Conservation (phyloP, 2,329 filamentous ascomycete genomes). For the Lachnellula willkommii region DNA sequence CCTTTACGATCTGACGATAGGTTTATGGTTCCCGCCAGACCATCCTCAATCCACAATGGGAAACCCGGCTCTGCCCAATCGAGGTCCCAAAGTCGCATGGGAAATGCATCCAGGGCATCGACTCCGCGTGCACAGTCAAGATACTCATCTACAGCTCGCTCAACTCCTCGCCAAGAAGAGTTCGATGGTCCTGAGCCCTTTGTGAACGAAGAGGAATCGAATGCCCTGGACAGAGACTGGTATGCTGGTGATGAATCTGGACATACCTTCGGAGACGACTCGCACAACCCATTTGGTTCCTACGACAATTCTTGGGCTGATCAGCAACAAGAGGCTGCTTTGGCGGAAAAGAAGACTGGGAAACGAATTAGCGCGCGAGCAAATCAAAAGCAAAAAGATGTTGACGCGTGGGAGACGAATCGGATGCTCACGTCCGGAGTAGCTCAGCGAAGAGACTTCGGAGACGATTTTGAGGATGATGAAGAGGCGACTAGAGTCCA, state of each 20-base stretch:
- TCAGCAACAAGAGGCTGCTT: slow-evolving; percentile 64
- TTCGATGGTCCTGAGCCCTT: slow-evolving; percentile 59
- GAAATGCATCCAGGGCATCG: slow-evolving; percentile 26
- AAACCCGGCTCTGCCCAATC: slow-evolving; percentile 33
- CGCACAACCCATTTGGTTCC: slow-evolving; percentile 85
- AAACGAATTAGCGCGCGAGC: slow-evolving; percentile 65
- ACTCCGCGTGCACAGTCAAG: slow-evolving; percentile 30
- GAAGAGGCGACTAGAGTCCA: slow-evolving; percentile 87
- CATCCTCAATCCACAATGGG: slow-evolving; percentile 19
- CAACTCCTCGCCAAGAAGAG: slow-evolving; percentile 47
- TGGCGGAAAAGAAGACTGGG: slow-evolving; percentile 77
- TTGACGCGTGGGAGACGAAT: slow-evolving; percentile 98
- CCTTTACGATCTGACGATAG: slow-evolving; percentile 49
- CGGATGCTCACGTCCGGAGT: slow-evolving; percentile 96
- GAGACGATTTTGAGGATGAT: slow-evolving; percentile 80
- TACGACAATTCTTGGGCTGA: slow-evolving; percentile 67
- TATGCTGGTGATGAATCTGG: slow-evolving; percentile 82
- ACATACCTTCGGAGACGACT: slow-evolving; percentile 82
- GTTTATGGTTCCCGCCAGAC: slow-evolving; percentile 38
- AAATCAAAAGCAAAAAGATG: slow-evolving; percentile 84
- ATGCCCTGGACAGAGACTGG: slow-evolving; percentile 84
- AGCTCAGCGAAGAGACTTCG: slow-evolving; percentile 79
- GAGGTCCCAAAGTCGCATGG: slow-evolving; percentile 34
- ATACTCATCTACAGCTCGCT: slow-evolving; percentile 31
- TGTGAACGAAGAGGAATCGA: slow-evolving; percentile 62